phyloP scores from a whole-genome alignment of 2,329 filamentous ascomycete species.

The Cordyceps pruinosa region DNA sequence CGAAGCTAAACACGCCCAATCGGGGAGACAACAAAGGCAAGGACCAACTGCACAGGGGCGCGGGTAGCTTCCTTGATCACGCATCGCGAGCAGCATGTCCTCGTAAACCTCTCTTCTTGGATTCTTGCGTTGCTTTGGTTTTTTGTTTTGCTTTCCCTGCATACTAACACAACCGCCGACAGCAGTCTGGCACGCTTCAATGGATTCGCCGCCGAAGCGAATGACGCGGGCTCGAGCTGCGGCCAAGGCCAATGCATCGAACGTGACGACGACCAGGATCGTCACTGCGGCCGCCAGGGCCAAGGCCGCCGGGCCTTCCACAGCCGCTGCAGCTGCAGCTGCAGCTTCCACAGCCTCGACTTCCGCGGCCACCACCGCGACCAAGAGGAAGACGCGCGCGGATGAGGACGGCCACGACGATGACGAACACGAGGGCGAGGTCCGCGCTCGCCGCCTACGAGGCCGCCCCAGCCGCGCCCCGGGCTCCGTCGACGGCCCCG shows the following conservation, averaged over 20 bases:
- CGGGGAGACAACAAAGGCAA: slow-evolving; percentile 11
- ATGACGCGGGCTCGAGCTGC: slow-evolving; percentile 47
- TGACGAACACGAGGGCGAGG: slow-evolving; percentile 34
- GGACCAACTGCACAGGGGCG: neutral
- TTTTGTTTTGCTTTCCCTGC: slow-evolving; percentile 12
- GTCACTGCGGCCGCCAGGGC: slow-evolving; percentile 44
- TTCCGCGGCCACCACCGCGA: too few relatives aligned
- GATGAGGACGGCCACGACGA: slow-evolving; percentile 42
- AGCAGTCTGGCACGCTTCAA: slow-evolving; percentile 21
- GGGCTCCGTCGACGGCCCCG: slow-evolving; percentile 17
- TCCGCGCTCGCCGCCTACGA: slow-evolving; percentile 15
- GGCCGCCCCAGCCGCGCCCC: slow-evolving; percentile 40
- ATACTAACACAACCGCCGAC: slow-evolving; percentile 20
- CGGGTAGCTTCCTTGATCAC: neutral
- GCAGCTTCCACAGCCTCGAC: slow-evolving; percentile 26
- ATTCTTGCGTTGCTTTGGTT: slow-evolving; percentile 16
- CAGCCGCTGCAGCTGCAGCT: slow-evolving; percentile 25
- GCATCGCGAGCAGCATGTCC: slow-evolving; percentile 7
- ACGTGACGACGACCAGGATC: slow-evolving; percentile 36
- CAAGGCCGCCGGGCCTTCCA: slow-evolving; percentile 28
- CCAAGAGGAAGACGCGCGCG: neutral
- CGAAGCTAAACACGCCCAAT: slow-evolving; percentile 7
- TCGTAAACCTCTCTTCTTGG: slow-evolving; percentile 22
- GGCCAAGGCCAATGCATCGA: slow-evolving; percentile 33
- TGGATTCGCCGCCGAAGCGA: slow-evolving; percentile 55